Evolutionary conservation across 352 stramenopile genomes (phyloP).

Genomic region (Elongisporangium undulatum): DNA sequence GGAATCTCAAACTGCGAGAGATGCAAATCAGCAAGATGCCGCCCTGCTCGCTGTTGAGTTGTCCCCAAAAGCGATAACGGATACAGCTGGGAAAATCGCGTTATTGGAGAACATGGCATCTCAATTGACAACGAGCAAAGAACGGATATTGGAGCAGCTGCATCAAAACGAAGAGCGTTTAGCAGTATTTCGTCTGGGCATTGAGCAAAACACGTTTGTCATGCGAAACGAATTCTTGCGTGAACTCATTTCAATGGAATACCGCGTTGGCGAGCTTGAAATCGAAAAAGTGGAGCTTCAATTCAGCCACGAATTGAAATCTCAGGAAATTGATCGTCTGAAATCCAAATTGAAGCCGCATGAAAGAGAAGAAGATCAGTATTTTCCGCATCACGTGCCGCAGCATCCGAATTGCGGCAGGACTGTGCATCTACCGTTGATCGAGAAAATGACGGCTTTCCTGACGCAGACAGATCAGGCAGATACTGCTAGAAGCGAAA

Average conservation of each 20-base stretch:
- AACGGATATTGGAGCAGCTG: constrained; percentile 22
- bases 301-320: background rate
- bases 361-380: background rate
- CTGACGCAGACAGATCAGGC: background rate
- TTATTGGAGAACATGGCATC: background rate
- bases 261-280: constrained; percentile 87
- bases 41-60: background rate
- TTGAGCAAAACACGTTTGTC: constrained; percentile 38
- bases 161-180: constrained; percentile 8
- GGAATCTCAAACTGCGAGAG: background rate
- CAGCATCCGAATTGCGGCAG: background rate
- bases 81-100: background rate
- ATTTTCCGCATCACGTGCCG: background rate
- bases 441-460: background rate
- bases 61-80: background rate
- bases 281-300: constrained; percentile 90
- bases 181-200: constrained; percentile 51
- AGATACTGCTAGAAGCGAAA: background rate
- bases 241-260: constrained; percentile 75
- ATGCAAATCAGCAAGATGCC: background rate
- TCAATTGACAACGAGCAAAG: constrained; percentile 21
- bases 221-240: constrained; percentile 42
- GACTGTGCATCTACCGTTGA: background rate
- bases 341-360: background rate
- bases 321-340: background rate